phyloP scores from a whole-genome alignment of 768 basidiomycete genomes.

The Rhizopogon roseolus region DNA sequence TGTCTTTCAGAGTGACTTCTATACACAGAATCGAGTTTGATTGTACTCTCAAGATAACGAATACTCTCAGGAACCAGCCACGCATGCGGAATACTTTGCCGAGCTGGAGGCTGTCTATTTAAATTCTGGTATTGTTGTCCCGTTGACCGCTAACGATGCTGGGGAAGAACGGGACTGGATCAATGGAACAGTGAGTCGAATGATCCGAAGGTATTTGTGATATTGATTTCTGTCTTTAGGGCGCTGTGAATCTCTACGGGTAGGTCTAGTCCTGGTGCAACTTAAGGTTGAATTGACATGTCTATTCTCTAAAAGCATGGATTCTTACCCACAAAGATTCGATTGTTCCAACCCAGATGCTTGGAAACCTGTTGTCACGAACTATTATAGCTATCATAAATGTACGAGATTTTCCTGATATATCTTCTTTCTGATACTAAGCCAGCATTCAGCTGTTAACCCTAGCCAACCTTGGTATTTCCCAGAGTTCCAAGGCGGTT shows the following conservation, averaged over 20 bases:
- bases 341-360: conserved; percentile 70
- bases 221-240: conserved; percentile 28
- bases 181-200: conserved; percentile 54
- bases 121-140: conserved; percentile 56
- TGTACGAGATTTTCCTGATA: conserved; percentile 23
- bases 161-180: conserved; percentile 55
- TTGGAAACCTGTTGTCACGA: conserved; percentile 63
- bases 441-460: conserved; percentile 24
- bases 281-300: not conserved
- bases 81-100: conserved; percentile 52
- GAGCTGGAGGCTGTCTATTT: conserved; percentile 56
- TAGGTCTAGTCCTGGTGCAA: conserved; percentile 17
- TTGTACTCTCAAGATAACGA: conserved; percentile 56
- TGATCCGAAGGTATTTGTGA: not conserved
- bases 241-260: conserved; percentile 77
- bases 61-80: conserved; percentile 47
- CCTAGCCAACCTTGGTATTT: conserved; percentile 63
- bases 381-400: conserved; percentile 62
- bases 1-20: not conserved
- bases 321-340: conserved; percentile 74
- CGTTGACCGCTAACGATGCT: conserved; percentile 73
- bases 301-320: conserved; percentile 34
- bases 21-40: not conserved
- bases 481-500: conserved; percentile 73
- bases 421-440: not conserved